phyloP scores from a whole-genome alignment of 2,329 filamentous ascomycete species.

The Penicillium glabrum region DNA sequence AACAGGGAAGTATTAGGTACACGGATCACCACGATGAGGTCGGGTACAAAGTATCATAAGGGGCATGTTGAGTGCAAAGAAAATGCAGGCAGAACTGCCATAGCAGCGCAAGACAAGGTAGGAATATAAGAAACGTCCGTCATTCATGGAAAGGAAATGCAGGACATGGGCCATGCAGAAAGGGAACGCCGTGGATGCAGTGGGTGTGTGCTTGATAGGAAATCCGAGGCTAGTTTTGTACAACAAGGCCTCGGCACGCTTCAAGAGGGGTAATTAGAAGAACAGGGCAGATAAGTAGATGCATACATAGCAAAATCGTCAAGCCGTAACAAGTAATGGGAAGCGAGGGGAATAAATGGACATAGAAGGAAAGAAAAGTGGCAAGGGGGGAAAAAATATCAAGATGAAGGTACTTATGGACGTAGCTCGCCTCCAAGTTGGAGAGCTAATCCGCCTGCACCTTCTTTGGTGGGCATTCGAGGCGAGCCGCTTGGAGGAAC shows the following conservation, averaged over 20 bases:
- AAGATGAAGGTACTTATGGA: constrained; percentile 36
- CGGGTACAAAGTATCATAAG: constrained; percentile 8
- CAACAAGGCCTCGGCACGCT: not conserved
- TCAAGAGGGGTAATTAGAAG: constrained; percentile 11
- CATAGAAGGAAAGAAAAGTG: constrained; percentile 13
- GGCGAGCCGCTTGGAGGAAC: constrained; percentile 54
- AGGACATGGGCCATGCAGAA: constrained; percentile 8
- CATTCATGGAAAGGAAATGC: constrained; percentile 6
- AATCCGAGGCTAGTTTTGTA: not conserved
- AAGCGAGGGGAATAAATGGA: constrained; percentile 20
- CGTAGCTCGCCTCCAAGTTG: constrained; percentile 66
- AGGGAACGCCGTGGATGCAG: constrained; percentile 25
- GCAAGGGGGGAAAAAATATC: constrained; percentile 9
- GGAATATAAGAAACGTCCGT: constrained; percentile 2
- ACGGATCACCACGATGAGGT: constrained; percentile 2
- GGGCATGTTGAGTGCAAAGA: constrained; percentile 13
- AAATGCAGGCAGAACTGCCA: constrained; percentile 4
- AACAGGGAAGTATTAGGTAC: constrained; percentile 3
- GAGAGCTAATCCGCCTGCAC: constrained; percentile 59
- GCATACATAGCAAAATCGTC: constrained; percentile 23
- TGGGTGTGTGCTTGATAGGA: not conserved
- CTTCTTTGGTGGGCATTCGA: constrained; percentile 42
- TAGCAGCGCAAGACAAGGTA: not conserved
- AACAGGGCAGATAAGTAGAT: constrained; percentile 11
- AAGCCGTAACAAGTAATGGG: constrained; percentile 23